Percentiles rank a stretch among this genome's conserved stretches.
These are phyloP conservation scores for Wickerhamiella galacta DNA, from an alignment of 805 yeast species.

Conservation along the genomic window DNA sequence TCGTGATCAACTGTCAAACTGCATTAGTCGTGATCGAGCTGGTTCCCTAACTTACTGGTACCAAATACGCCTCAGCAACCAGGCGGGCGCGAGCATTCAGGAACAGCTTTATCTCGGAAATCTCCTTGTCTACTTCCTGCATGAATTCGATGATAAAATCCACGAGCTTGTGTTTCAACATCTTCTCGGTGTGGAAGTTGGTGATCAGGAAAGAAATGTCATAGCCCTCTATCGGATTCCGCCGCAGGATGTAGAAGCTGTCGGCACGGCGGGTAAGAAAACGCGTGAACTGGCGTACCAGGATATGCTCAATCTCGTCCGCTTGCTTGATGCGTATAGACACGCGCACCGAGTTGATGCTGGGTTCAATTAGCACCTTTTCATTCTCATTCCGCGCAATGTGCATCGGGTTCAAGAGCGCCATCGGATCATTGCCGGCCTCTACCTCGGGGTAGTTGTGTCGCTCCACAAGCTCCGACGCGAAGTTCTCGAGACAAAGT, in stretches of 20 bases:
- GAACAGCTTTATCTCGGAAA: slow-evolving; percentile 94
- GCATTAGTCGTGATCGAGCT: neutral
- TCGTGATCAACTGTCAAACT: neutral
- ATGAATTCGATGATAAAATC: slow-evolving; percentile 95
- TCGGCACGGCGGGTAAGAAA: slow-evolving; percentile 94
- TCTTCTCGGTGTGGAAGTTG: slow-evolving; percentile 84
- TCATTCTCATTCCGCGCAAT: slow-evolving; percentile 90
- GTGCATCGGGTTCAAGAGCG: slow-evolving; percentile 72
- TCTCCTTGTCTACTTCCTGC: slow-evolving; percentile 98
- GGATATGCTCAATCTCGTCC: slow-evolving; percentile 87
- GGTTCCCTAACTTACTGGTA: slow-evolving; percentile 79
- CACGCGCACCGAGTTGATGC: slow-evolving; percentile 81
- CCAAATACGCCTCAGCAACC: slow-evolving; percentile 88
- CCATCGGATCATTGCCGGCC: slow-evolving; percentile 65
- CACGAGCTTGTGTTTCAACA: slow-evolving; percentile 88
- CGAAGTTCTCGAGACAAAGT: slow-evolving; percentile 76
- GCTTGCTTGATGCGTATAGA: slow-evolving; percentile 91
- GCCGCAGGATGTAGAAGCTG: slow-evolving; percentile 75
- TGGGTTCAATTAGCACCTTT: slow-evolving; percentile 79
- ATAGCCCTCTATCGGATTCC: slow-evolving; percentile 79
- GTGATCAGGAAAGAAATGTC: slow-evolving; percentile 89
- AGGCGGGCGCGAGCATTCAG: slow-evolving; percentile 95
- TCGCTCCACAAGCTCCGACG: slow-evolving; percentile 90
- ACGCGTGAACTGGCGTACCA: slow-evolving; percentile 87
- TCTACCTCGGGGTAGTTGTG: slow-evolving; percentile 96